Percentiles rank a stretch among this genome's conserved stretches.
Conservation (phyloP, 768 basidiomycete species). For the Suillus subaureus region DNA sequence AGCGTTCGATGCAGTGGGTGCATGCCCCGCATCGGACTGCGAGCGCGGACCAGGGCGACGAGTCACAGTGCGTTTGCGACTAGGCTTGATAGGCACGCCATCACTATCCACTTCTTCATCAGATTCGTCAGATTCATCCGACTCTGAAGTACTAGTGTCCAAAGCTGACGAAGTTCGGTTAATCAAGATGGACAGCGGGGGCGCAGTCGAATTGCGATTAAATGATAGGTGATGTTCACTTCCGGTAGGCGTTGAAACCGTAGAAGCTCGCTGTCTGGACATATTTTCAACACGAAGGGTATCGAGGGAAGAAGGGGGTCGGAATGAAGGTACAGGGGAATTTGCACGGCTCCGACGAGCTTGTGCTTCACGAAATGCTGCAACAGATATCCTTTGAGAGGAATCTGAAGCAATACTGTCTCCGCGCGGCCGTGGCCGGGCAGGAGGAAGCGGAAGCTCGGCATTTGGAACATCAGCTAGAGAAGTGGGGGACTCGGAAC, state of each 20-base stretch:
- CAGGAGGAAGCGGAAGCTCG: constrained; percentile 36
- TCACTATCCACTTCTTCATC: constrained; percentile 41
- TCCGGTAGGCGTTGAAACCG: constrained; percentile 26
- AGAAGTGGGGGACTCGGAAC: constrained; percentile 42
- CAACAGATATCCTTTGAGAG: constrained; percentile 77
- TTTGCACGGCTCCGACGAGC: constrained; percentile 63
- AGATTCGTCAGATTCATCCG: constrained; percentile 37
- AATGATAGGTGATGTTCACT: constrained; percentile 15
- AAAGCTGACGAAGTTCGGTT: constrained; percentile 16
- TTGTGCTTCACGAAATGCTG: constrained; percentile 79
- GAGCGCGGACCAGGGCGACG: constrained; percentile 18
- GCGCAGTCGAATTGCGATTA: constrained; percentile 16
- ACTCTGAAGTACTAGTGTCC: constrained; percentile 25
- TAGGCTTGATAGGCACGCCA: constrained; percentile 34
- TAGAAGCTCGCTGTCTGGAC: constrained; percentile 31
- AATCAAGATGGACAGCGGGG: constrained; percentile 10
- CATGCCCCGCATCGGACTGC: constrained; percentile 25
- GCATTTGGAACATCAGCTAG: constrained; percentile 25
- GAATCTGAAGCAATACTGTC: constrained; percentile 62
- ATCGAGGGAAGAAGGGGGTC: constrained; percentile 39
- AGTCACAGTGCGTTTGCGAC: constrained; percentile 37
- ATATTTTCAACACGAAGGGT: constrained; percentile 30
- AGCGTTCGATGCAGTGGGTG: neutral
- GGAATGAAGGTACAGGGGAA: constrained; percentile 58
- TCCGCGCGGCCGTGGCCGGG: constrained; percentile 53